Evolutionary conservation across 495 filamentous ascomycete species (phyloP), one percentile per base, ranked within the genome.

Genomic region (Choiromyces venosus): DNA sequence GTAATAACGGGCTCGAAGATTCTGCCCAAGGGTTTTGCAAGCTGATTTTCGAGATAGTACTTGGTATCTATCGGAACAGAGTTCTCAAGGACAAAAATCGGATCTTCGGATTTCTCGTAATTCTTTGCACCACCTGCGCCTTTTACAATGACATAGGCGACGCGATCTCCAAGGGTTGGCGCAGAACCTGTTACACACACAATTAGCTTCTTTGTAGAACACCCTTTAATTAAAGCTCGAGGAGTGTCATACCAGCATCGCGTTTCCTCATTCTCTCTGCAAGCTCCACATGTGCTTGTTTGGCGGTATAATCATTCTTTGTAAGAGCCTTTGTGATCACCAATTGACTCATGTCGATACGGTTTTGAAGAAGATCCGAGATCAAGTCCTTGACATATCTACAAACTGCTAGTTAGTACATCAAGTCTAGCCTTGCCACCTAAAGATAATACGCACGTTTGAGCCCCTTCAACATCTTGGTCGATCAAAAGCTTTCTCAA

Each of bases 1-100:
- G 95, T 95, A 4, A 98, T 85, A 70, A 98, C 97, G 42, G 94
- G 94, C 80, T 98, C 95, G 86, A 99, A 99, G 81, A 99, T 99
- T 80, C 95, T 89, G 10, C 90, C 89, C 0, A 99, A 86, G 0
- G 95, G 95, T 80, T 97, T 97, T 9, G 95, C 90, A 8, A 99
- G 91, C 83, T 99, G 95, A 82, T 99, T 98, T 78, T 98, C 96
- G 9, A 99, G 90, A 82, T 99, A 99, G 85, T 99, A 99, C 82
- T 92, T 97, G 3, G 96, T 97, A 83, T 99, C 95, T 81, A 99
- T 95, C 19, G 95, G 96, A 65, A 99, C 87, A 77, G 97, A 98
- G 86, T 99, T 91, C 81, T 99, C 95, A 1, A 99, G 87, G 12
- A 99, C 95, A 83, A 89, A 99, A 78, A 98, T 91, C 1, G 95